Base-by-base conservation (phyloP, 805 yeast species). In the Starmera pachycereana region DNA sequence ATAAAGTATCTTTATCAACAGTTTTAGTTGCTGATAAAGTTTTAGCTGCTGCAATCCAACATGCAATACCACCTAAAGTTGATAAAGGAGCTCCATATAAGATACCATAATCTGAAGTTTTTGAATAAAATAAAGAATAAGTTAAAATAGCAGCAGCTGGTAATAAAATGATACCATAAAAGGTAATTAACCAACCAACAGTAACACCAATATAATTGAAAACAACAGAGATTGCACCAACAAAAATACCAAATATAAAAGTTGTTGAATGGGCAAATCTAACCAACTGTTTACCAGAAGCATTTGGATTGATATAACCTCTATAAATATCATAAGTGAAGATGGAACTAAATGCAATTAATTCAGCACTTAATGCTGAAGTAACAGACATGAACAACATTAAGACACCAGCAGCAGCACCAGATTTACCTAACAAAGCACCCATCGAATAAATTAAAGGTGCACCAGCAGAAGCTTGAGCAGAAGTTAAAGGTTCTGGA, bases 381-480 rank as follows among this genome's bases (percentile, higher is more conserved):
- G 95, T 86, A 13, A 81, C 89, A 28, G 95, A 90, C 85, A 83
- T 79, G 61, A 85, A 86, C 9, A 84, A 70, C 69, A 85, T 63
- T 28, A 85, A 58, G 44, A 86, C 66, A 5, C 86, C 72, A 33
- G 87, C 86, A 29, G 74, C 87, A 4, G 89, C 94, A 41, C 95
- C 96, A 48, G 87, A 81, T 46, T 71, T 78, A 36, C 95, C 95
- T 60, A 86, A 68, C 32, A 86, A 63, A 0, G 92, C 84, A 28
- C 74, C 79, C 1, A 92, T 89, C 32, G 92, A 61, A 29, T 56
- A 56, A n/a, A 65, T 65, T 43, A 80, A 64, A 8, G 74, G 83
- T 43, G 85, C 65, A 19, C 94, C 95, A 14, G 87, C 78, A 45
- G 74, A 66, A 29, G 82, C 81, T 52, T 83, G 83, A 8, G 65